phyloP scores from a whole-genome alignment of 1,284 basidiomycete genomes.

The Ceratobasidium theobromae region DNA sequence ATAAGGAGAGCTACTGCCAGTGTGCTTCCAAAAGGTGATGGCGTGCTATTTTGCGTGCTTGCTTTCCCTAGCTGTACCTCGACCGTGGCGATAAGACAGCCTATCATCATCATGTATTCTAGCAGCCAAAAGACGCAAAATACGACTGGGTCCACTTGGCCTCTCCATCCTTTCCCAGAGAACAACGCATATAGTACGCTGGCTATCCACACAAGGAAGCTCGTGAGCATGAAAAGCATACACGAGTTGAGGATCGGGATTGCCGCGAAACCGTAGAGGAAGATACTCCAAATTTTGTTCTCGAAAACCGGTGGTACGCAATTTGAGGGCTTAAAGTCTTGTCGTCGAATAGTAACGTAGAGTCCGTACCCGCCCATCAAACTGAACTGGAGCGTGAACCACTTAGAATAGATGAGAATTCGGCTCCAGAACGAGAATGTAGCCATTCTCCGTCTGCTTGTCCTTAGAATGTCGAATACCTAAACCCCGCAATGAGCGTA shows the following conservation, averaged over 20 bases:
- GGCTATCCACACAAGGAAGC: conserved; percentile 5
- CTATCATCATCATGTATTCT: conserved; percentile 4
- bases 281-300: background rate
- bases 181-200: background rate
- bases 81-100: background rate
- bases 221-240: conserved; percentile 26
- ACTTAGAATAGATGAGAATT: background rate
- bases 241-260: conserved; percentile 20
- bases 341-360: conserved; percentile 11
- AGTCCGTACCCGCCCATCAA: conserved; percentile 27
- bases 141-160: conserved; percentile 3
- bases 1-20: conserved; percentile 5
- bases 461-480: conserved; percentile 21
- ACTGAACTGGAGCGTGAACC: conserved; percentile 20
- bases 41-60: background rate
- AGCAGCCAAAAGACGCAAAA: conserved; percentile 26
- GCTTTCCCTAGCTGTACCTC: conserved; percentile 1
- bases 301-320: conserved; percentile 4
- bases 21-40: conserved; percentile 24
- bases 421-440: background rate
- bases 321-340: background rate
- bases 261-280: background rate
- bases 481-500: background rate
- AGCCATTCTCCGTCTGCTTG: background rate
- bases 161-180: background rate